Conservation (phyloP, 371 early-diverging fungal species). For the Chytridium lagenaria region DNA sequence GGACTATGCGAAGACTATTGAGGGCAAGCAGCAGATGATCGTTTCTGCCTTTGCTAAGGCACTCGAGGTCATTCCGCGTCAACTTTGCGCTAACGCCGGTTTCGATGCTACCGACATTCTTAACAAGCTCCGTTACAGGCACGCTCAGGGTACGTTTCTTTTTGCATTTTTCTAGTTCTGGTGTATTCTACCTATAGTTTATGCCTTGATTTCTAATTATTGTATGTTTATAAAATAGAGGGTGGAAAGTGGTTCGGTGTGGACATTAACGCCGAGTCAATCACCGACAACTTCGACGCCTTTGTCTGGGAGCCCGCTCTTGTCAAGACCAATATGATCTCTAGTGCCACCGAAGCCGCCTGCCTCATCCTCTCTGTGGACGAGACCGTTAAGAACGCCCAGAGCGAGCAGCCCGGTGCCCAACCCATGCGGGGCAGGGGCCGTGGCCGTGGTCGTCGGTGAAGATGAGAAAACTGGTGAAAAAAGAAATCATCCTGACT, state of each 20-base stretch:
- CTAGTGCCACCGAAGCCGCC: constrained; percentile 96
- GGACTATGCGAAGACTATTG: constrained; percentile 87
- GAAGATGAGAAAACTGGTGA: too few species aligned
- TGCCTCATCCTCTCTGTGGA: constrained; percentile 95
- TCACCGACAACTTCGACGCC: constrained; percentile 89
- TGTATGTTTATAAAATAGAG: constrained; percentile 28
- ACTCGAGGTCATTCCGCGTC: constrained; percentile 98
- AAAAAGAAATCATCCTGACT: too few species aligned
- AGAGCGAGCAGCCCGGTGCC: constrained; percentile 58
- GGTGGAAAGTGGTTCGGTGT: constrained; percentile 92
- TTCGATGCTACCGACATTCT: constrained; percentile 99
- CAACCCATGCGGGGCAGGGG: constrained; percentile 24
- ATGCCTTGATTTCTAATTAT: too few species aligned
- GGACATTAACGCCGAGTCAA: constrained; percentile 88
- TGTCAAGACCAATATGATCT: constrained; percentile 97
- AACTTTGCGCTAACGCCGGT: constrained; percentile 99
- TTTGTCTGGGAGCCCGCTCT: constrained; percentile 99
- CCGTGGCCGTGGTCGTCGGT: constrained; percentile 29
- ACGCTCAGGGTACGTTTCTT: constrained; percentile 72
- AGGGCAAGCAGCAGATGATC: constrained; percentile 97
- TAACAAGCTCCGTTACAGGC: constrained; percentile 96
- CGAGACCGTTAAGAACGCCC: constrained; percentile 85
- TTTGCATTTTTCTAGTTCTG: not conserved
- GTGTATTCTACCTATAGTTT: not conserved
- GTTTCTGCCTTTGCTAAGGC: constrained; percentile 97